A percentile compares a stretch with the other conserved stretches of the same genome.
Conservation (phyloP, 2,329 filamentous ascomycete species). For the Huntiella bhutanensis region DNA sequence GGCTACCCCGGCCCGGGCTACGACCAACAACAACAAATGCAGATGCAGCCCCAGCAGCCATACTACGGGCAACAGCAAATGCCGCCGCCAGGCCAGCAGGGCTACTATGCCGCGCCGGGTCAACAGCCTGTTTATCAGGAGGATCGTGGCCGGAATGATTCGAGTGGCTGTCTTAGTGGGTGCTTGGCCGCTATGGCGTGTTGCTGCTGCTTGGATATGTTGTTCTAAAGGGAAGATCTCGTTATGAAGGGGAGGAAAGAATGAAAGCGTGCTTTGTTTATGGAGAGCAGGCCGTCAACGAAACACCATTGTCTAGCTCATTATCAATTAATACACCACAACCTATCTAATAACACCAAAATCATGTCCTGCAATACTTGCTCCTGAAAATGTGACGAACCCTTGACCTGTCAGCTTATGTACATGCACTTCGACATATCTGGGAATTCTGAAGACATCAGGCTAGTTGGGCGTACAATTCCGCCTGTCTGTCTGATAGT, state of each 20-base stretch:
- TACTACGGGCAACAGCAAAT: slow-evolving; percentile 15
- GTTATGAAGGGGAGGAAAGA: not conserved
- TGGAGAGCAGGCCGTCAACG: no score
- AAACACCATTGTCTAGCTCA: no score
- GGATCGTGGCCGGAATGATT: slow-evolving; percentile 14
- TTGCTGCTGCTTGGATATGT: slow-evolving; percentile 37
- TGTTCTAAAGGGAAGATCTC: slow-evolving; percentile 25
- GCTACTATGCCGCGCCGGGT: slow-evolving; percentile 22
- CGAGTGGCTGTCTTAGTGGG: slow-evolving; percentile 24
- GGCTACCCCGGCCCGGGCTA: slow-evolving; percentile 16
- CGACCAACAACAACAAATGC: slow-evolving; percentile 11
- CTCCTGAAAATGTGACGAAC: no score
- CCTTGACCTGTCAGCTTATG: no score
- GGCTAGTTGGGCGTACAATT: no score
- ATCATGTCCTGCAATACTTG: no score
- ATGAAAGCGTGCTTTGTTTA: not conserved
- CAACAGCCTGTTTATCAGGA: slow-evolving; percentile 20
- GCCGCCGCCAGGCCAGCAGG: slow-evolving; percentile 12
- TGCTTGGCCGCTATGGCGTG: slow-evolving; percentile 33
- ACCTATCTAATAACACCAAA: no score
- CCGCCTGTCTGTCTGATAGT: no score
- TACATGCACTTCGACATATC: no score
- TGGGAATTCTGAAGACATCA: no score
- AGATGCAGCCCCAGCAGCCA: slow-evolving; percentile 12
- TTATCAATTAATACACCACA: no score